phyloP scores from a whole-genome alignment of 1,284 basidiomycete genomes.

The Xerocomus minutiporus region DNA sequence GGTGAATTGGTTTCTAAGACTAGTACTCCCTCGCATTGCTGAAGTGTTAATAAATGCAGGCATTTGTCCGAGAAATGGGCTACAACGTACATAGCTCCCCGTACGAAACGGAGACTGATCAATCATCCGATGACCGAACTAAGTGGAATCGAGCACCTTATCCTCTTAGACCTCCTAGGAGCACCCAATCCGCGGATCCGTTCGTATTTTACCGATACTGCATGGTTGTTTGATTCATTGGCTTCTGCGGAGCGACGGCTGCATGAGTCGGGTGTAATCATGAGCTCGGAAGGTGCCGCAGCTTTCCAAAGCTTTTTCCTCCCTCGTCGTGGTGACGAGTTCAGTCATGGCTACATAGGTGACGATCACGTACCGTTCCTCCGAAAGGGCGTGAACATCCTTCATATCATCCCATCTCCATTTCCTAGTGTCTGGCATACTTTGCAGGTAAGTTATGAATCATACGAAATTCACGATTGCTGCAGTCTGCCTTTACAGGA shows the following conservation, averaged over 20 bases:
- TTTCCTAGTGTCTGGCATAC: slow-evolving; percentile 95
- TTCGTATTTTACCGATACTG: slow-evolving; percentile 83
- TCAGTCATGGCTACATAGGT: slow-evolving; percentile 64
- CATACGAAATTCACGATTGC: background rate
- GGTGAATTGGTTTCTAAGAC: slow-evolving; percentile 40
- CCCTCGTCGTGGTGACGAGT: slow-evolving; percentile 39
- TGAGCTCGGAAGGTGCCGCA: slow-evolving; percentile 32
- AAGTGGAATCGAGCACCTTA: slow-evolving; percentile 81
- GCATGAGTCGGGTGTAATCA: slow-evolving; percentile 55
- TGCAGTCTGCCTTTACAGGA: slow-evolving; percentile 51
- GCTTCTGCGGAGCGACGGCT: slow-evolving; percentile 64
- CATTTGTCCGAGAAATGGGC: slow-evolving; percentile 86
- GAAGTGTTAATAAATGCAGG: slow-evolving; percentile 36
- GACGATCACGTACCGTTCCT: slow-evolving; percentile 97
- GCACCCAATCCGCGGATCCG: slow-evolving; percentile 66
- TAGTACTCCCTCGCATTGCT: background rate
- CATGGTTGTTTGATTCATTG: slow-evolving; percentile 84
- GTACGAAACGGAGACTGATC: slow-evolving; percentile 58
- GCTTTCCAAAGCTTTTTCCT: slow-evolving; percentile 62
- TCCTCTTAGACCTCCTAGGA: slow-evolving; percentile 88
- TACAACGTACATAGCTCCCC: slow-evolving; percentile 58
- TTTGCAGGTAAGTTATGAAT: slow-evolving; percentile 47
- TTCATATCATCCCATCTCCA: slow-evolving; percentile 88
- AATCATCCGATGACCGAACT: slow-evolving; percentile 56
- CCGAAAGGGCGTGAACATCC: slow-evolving; percentile 74